These are phyloP conservation scores for Arthrobotrys iridis DNA, from an alignment of 2,329 filamentous ascomycete genomes.

Conservation along the genomic window DNA sequence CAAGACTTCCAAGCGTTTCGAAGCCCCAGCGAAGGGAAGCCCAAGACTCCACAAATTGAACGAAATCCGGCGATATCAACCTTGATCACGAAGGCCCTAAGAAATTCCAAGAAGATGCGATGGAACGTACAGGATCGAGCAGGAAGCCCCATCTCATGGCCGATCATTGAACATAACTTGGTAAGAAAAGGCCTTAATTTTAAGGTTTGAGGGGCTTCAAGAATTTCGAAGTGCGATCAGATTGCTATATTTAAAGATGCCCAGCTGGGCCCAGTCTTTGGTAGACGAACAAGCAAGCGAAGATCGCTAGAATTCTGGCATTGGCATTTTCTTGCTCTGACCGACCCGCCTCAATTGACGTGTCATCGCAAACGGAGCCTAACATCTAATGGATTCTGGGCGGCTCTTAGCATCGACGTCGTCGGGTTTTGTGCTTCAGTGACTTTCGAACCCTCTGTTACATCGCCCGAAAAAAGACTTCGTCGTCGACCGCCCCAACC, in stretches of 20 bases:
- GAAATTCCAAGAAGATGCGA: not conserved
- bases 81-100: not conserved
- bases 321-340: slow-evolving; percentile 16
- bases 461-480: not conserved
- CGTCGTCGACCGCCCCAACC: not conserved
- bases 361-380: slow-evolving; percentile 17
- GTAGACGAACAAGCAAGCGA: not conserved
- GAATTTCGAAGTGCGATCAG: not conserved
- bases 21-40: not conserved
- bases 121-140: slow-evolving; percentile 15
- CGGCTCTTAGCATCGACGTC: slow-evolving; percentile 1
- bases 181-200: no score
- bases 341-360: not conserved
- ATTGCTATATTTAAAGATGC: slow-evolving; percentile 11
- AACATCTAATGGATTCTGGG: not conserved
- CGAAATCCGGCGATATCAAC: not conserved
- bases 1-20: slow-evolving; percentile 14
- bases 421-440: not conserved
- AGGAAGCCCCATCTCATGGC: not conserved
- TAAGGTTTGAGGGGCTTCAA: not conserved
- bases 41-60: slow-evolving; percentile 1
- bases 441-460: not conserved
- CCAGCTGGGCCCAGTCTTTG: not conserved
- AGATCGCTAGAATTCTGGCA: not conserved
- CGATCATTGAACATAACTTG: no score